Base-by-base conservation (phyloP, 306 rosid species). In the Medicago arabica region DNA sequence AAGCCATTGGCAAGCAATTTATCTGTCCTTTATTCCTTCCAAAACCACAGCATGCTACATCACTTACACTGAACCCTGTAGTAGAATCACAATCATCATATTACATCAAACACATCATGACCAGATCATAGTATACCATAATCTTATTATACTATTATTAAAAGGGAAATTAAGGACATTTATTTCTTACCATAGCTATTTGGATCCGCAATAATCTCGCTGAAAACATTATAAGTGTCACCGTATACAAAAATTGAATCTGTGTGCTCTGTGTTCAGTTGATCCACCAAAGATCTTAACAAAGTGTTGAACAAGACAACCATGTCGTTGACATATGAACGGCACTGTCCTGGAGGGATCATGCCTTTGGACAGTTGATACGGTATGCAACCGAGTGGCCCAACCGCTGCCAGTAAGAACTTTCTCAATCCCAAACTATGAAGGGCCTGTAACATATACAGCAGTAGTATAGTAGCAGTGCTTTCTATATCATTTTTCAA, bases 351-450 rank as follows among this genome's bases (percentile, higher is more conserved):
- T 1, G 49, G 15, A 5, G 73, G 82, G 41, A 8, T 13, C 63
- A 18, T 2, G 36, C 71, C 77, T 60, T 13, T 1, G 49, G 78
- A 70, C 67, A 81, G 70, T 67, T 82, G 88, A 15, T 67, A 67
- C 0, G 86, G 88, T 71, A 75, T 72, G 67, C 88, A 85, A 12
- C 88, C 84, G 44, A 82, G 86, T 36, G 86, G 84, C 54, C 78
- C 86, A 67, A 78, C 3, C 70, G 31, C 86, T 41, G 62, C 82
- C 49, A 85, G 58, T 15, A 78, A 71, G 74, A 82, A 85, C 39
- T 78, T 85, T 31, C 82, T 71, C 2, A 82, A 75, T 25, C 88
- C 88, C 74, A 82, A 53, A 46, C 25, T 39, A 17, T 36, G 88
- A 31, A 82, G 21, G 23, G 11, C 73, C 82, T 85, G 77, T 3